phyloP scores from a whole-genome alignment of 768 basidiomycete genomes.

The Pulveroboletus frians region DNA sequence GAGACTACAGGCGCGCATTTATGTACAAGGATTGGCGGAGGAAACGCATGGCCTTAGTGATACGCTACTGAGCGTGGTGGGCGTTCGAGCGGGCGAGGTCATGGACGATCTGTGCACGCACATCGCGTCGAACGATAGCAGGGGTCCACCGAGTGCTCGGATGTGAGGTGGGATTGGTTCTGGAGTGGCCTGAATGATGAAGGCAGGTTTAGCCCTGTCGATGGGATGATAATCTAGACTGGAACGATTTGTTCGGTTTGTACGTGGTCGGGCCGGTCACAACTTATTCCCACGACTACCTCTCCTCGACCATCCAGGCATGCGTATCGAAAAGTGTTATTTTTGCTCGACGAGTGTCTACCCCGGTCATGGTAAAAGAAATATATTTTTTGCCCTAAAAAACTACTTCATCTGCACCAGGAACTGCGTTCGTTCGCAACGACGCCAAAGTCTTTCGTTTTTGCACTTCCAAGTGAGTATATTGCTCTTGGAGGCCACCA shows the following conservation, averaged over 20 bases:
- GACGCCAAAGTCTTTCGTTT: slow-evolving; percentile 98
- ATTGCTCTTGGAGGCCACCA: neutral
- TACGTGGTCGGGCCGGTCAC: neutral
- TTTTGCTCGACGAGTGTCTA: slow-evolving; percentile 97
- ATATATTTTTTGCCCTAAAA: neutral
- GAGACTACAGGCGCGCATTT: slow-evolving; percentile 25
- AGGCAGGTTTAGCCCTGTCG: neutral
- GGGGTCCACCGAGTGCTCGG: neutral
- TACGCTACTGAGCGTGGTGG: slow-evolving; percentile 43
- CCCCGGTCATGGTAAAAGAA: slow-evolving; percentile 79
- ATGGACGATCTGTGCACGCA: slow-evolving; percentile 32
- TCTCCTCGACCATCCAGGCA: slow-evolving; percentile 28
- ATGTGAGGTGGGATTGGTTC: slow-evolving; percentile 5
- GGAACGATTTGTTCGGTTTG: neutral
- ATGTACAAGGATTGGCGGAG: slow-evolving; percentile 36
- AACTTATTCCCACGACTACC: slow-evolving; percentile 22
- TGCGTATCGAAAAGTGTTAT: slow-evolving; percentile 98
- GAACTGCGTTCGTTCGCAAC: slow-evolving; percentile 94
- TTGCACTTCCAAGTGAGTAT: slow-evolving; percentile 88
- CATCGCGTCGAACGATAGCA: neutral
- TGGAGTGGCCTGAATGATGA: neutral
- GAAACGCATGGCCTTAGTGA: slow-evolving; percentile 38
- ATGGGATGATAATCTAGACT: neutral
- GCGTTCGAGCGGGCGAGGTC: slow-evolving; percentile 42
- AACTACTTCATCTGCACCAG: slow-evolving; percentile 32